Base-by-base conservation (phyloP, 2,329 filamentous ascomycete genomes). In the Fusarium denticulatum region DNA sequence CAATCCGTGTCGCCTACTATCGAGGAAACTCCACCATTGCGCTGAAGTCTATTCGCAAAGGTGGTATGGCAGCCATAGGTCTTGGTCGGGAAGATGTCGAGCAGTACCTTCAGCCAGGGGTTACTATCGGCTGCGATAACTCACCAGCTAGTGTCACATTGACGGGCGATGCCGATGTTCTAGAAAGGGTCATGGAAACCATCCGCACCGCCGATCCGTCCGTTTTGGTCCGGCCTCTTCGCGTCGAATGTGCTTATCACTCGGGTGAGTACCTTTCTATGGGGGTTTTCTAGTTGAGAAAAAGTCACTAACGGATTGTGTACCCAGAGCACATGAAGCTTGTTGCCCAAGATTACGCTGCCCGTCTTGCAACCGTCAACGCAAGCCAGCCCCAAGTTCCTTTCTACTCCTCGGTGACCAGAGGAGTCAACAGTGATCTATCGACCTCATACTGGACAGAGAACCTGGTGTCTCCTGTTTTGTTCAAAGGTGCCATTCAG, bases 171-270 rank as follows among this genome's bases (percentile, higher is more conserved):
- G 37, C 45, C 45, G 22, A 60, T 52, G 36, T 43, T 50, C 36
- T 60, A 10, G 57, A 60, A 60, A 42, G 28, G 45, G 57, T 60
- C n/a, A 43, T 60, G 57, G 57, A 34, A 43, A 60, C 36, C 28
- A 60, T 60, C 57, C 57, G 45, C 13, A 60, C 28, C 57, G 45
- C 45, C 45, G 57, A 60, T 43, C 45, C 45, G 28, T 60, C 57
- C 11, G 57, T 60, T 42, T 42, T 60, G 37, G 57, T 60, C 28
- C 57, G 57, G 57, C 57, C 57, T 50, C 57, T 60, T 60, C 57
- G 57, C 45, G 57, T 60, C 57, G 57, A 60, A 60, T 60, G 57
- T 60, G 57, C 57, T 50, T 60, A 60, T 50, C 57, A 60, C 45
- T 60, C 57, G 45, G 45, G 57, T 60, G 36, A 36, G 57, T 50